These are phyloP conservation scores for Psidium guajava DNA, from an alignment of 345 rosid species.

Conservation along the genomic window DNA sequence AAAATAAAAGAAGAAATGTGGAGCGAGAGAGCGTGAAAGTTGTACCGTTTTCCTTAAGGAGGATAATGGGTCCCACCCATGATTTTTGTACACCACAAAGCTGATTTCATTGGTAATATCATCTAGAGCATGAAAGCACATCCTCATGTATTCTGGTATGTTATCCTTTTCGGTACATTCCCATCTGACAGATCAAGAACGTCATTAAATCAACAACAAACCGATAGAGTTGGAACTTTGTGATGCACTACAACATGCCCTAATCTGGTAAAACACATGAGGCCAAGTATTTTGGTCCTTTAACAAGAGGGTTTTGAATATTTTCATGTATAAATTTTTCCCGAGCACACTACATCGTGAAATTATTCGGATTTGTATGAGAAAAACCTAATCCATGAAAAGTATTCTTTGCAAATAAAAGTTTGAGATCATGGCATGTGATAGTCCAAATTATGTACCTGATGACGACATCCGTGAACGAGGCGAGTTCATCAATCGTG, in stretches of 20 bases:
- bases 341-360: not conserved
- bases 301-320: not conserved
- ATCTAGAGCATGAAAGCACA: conserved; percentile 14
- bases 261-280: not conserved
- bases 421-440: not conserved
- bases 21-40: too few relatives aligned
- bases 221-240: not conserved
- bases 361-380: not conserved
- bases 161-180: conserved; percentile 3
- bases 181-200: conserved; percentile 9
- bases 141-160: conserved; percentile 22
- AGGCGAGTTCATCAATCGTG: not conserved
- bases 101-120: conserved; percentile 16
- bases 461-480: not conserved
- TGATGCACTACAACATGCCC: not conserved
- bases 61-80: not conserved
- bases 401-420: not conserved
- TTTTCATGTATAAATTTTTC: not conserved
- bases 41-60: conserved; percentile 4
- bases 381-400: not conserved
- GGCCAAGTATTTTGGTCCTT: not conserved
- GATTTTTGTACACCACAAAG: conserved; percentile 3
- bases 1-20: not conserved
- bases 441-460: not conserved
- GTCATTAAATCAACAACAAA: not conserved